These are phyloP conservation scores for Alternaria angustiovoidea DNA, from an alignment of 2,329 filamentous ascomycete genomes.

Conservation along the genomic window DNA sequence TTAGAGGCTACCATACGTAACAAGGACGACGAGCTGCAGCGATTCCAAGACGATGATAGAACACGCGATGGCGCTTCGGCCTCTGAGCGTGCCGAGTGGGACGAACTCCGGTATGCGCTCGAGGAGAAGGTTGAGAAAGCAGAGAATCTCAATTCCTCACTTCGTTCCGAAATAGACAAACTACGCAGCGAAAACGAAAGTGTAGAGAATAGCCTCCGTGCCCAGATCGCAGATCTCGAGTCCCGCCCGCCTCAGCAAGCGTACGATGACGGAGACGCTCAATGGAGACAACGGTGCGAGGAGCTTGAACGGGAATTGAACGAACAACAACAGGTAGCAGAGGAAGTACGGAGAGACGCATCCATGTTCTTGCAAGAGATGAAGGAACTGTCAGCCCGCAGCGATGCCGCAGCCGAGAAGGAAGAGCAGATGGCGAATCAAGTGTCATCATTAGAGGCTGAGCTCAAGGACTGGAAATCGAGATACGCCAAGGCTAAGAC, in stretches of 20 bases:
- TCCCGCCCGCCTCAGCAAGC: constrained; percentile 33
- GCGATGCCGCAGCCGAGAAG: constrained; percentile 78
- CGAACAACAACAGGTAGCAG: constrained; percentile 82
- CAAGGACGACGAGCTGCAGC: constrained; percentile 75
- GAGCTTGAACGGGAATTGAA: constrained; percentile 67
- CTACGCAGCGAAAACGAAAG: constrained; percentile 73
- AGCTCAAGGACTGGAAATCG: constrained; percentile 88
- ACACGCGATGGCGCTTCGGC: constrained; percentile 60
- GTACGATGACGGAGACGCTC: constrained; percentile 32
- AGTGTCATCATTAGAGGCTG: constrained; percentile 78
- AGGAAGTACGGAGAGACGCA: constrained; percentile 86
- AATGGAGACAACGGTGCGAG: constrained; percentile 51
- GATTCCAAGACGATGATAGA: constrained; percentile 67
- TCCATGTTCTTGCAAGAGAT: constrained; percentile 87
- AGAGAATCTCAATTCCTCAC: constrained; percentile 77
- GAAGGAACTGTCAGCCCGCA: constrained; percentile 83
- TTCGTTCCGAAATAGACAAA: constrained; percentile 80
- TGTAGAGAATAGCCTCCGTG: constrained; percentile 68
- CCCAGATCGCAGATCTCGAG: constrained; percentile 66
- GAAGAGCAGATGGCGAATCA: constrained; percentile 80
- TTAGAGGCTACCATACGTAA: constrained; percentile 74
- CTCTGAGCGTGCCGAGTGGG: constrained; percentile 75
- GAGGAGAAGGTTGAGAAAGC: constrained; percentile 78
- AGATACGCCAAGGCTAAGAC: constrained; percentile 89
- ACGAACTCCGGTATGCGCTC: constrained; percentile 69